A percentile compares a stretch with the other conserved stretches of the same genome.
Conservation (phyloP, 208 protist genomes). For the Acanthamoeba royreba region DNA sequence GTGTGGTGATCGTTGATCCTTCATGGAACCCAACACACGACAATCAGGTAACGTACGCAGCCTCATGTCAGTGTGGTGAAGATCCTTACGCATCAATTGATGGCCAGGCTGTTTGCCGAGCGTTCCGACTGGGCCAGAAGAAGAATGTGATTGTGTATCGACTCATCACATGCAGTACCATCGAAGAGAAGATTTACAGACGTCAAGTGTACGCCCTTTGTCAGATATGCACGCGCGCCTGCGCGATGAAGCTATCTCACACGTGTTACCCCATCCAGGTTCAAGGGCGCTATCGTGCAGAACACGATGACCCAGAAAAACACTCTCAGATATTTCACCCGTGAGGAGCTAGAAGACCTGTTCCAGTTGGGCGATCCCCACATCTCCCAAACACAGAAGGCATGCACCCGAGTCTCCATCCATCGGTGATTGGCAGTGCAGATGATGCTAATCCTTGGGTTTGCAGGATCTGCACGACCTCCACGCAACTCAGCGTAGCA, state of each 20-base stretch:
- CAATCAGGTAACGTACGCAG: constrained; percentile 54
- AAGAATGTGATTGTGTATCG: constrained; percentile 73
- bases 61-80: background rate
- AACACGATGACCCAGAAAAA: constrained; percentile 50
- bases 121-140: constrained; percentile 70
- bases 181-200: constrained; percentile 76
- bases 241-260: background rate
- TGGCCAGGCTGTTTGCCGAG: constrained; percentile 27
- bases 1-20: constrained; percentile 70
- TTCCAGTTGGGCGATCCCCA: constrained; percentile 58
- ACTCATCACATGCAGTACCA: constrained; percentile 65
- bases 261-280: background rate
- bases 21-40: constrained; percentile 68
- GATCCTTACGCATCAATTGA: background rate
- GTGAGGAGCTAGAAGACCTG: constrained; percentile 45
- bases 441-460: too few species aligned
- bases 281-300: constrained; percentile 66
- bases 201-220: constrained; percentile 56
- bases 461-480: constrained; percentile 26
- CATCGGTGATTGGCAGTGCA: too few species aligned
- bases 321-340: constrained; percentile 59
- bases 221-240: background rate
- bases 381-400: constrained; percentile 51
- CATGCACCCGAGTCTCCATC: background rate
- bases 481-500: constrained; percentile 53